Base-by-base conservation (phyloP, 2,329 filamentous ascomycete species). In the Aspergillus sp. region DNA sequence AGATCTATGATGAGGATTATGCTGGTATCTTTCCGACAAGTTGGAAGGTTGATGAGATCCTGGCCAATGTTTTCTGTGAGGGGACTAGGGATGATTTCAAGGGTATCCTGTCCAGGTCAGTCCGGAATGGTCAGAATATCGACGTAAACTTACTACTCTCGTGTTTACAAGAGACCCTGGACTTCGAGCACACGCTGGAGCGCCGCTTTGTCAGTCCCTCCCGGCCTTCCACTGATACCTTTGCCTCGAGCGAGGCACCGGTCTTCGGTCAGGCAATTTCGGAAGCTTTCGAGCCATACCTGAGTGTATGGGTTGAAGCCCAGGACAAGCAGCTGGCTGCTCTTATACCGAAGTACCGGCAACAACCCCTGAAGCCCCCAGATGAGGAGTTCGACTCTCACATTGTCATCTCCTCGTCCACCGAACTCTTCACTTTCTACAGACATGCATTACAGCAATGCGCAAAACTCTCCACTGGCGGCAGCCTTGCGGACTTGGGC, bases 361-460 rank as follows among this genome's bases (percentile, higher is more conserved):
- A 79, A 50, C 89, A 95, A 58, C 86, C 89, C 0, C 77, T 95
- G 2, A 78, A 90, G 37, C 83, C 88, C 3, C 74, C 80, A 0
- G 93, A 96, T 56, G 93, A 98, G 58, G 93, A 98, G 48, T 97
- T 97, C 66, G 88, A 88, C 38, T 77, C 87, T 0, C 88, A 95
- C 64, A 83, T 88, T 41, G 91, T 98, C 48, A 91, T 96, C 49
- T 78, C 86, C 1, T 97, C 93, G 0, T 95, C 93, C 3, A 96
- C 95, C 41, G 93, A 98, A 64, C 80, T 98, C 0, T 98, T 98
- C 70, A 89, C 95, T 61, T 95, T 96, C 64, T 98, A 98, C 71
- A 89, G 95, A 52, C 80, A 91, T 50, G 91, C 89, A 0, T 73
- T 98, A 32, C 89, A 90, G 3, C 93, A 98, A 70, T 98, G 93